Evolutionary conservation across 352 stramenopile species (phyloP).

Genomic region (Pythium volutum): DNA sequence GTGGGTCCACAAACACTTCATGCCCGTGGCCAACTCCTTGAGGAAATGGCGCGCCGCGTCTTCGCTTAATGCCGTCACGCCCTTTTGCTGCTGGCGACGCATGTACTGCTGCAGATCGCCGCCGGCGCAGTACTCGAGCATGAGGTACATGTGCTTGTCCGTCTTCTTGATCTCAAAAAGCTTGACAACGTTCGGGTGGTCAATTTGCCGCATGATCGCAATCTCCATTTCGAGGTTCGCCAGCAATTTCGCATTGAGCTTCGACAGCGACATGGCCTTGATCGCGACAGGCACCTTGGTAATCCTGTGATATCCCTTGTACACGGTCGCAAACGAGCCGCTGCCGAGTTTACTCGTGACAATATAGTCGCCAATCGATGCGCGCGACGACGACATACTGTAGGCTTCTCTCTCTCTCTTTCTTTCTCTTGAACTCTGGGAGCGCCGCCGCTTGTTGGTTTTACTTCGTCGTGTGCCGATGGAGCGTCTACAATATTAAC

Average conservation of each 20-base stretch:
- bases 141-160: slow-evolving; percentile 94
- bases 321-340: slow-evolving; percentile 92
- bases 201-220: slow-evolving; percentile 93
- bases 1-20: slow-evolving; percentile 69
- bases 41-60: slow-evolving; percentile 60
- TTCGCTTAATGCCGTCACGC: slow-evolving; percentile 24
- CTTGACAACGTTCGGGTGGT: slow-evolving; percentile 95
- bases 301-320: slow-evolving; percentile 77
- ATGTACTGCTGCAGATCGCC: slow-evolving; percentile 96
- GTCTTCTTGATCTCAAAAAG: slow-evolving; percentile 96
- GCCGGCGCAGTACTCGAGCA: slow-evolving; percentile 95
- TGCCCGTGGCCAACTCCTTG: slow-evolving; percentile 57
- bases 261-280: slow-evolving; percentile 93
- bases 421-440: neutral
- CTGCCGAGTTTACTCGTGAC: slow-evolving; percentile 89
- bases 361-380: slow-evolving; percentile 83
- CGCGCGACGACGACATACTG: slow-evolving; percentile 29
- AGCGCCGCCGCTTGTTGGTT: no score
- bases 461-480: no score
- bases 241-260: slow-evolving; percentile 94
- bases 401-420: neutral
- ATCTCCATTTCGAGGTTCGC: slow-evolving; percentile 97
- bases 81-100: slow-evolving; percentile 42
- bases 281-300: slow-evolving; percentile 86
- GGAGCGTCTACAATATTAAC: neutral